Evolutionary conservation across 139 green algal genomes (phyloP).

Genomic region (Chlorella sp.): DNA sequence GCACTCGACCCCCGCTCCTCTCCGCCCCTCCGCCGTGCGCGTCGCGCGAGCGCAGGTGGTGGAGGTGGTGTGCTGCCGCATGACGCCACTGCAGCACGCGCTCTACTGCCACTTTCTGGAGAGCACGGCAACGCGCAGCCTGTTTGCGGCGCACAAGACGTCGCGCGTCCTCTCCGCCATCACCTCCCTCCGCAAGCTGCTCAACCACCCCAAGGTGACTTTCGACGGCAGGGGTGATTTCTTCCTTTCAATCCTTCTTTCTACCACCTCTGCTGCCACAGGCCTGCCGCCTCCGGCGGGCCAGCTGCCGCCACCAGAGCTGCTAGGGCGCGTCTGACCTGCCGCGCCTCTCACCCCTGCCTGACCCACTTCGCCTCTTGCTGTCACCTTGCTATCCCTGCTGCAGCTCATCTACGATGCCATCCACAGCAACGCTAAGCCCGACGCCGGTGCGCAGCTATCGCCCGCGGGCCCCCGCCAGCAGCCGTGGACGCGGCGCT

Average conservation of each 20-base stretch:
- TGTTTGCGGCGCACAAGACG: constrained; percentile 60
- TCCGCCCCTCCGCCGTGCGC: constrained; percentile 86
- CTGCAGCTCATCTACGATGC: constrained; percentile 76
- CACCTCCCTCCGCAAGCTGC: constrained; percentile 95
- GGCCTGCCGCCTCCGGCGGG: too few relatives aligned
- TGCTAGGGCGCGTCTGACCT: too few relatives aligned
- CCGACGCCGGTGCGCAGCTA: too few relatives aligned
- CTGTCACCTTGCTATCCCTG: not conserved
- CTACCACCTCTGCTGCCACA: not conserved
- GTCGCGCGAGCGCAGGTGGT: constrained; percentile 92
- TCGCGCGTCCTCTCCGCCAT: constrained; percentile 83
- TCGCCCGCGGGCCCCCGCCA: too few relatives aligned
- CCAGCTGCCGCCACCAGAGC: too few relatives aligned
- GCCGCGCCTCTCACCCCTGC: too few relatives aligned
- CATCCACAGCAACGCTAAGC: constrained; percentile 27
- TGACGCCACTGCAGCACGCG: constrained; percentile 84
- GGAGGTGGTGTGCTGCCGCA: constrained; percentile 93
- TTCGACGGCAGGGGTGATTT: not conserved
- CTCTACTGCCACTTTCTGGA: constrained; percentile 94
- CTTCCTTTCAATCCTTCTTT: not conserved
- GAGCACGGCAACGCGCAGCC: constrained; percentile 74
- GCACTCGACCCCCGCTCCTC: too few relatives aligned
- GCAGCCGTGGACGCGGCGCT: too few relatives aligned
- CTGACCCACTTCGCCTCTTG: too few relatives aligned
- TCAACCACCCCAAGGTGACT: constrained; percentile 93